Percentiles rank a stretch among this genome's conserved stretches.
These are phyloP conservation scores for Penicillium antarcticum DNA, from an alignment of 495 filamentous ascomycete genomes.

Conservation along the genomic window DNA sequence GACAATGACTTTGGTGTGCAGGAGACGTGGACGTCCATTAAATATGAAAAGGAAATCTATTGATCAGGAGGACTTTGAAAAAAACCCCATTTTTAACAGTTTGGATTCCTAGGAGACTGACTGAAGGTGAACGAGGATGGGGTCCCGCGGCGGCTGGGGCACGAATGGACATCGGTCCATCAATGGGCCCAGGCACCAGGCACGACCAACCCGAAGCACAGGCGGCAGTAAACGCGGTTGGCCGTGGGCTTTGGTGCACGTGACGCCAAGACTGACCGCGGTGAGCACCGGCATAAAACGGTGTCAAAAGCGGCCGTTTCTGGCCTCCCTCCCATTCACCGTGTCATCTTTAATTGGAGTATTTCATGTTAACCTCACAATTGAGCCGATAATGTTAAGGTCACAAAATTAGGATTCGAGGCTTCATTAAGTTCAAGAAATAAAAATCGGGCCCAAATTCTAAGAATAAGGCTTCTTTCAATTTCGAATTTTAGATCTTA, in stretches of 20 bases:
- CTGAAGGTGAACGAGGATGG: constrained; percentile 5
- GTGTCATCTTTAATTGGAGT: constrained; percentile 11
- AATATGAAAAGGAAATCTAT: no score
- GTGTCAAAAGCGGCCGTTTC: constrained; percentile 16
- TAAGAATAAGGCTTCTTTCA: no score
- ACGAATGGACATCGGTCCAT: constrained; percentile 6
- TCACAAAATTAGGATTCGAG: no score
- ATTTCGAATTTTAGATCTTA: no score
- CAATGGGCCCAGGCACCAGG: constrained; percentile 12
- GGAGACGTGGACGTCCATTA: no score
- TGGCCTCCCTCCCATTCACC: constrained; percentile 19
- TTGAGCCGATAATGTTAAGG: no score
- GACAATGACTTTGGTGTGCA: no score
- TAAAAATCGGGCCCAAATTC: no score
- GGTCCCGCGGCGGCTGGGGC: constrained; percentile 1
- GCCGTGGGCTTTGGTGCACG: constrained; percentile 10
- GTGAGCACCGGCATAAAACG: constrained; percentile 17
- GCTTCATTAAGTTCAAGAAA: no score
- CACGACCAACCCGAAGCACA: constrained; percentile 2
- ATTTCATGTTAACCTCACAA: no score
- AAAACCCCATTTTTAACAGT: no score
- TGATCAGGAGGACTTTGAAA: no score
- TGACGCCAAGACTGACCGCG: constrained; percentile 15
- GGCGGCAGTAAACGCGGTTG: constrained; percentile 8
- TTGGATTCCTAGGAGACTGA: constrained; percentile 3